phyloP scores from a whole-genome alignment of 306 rosid genomes.

The Castanea mollissima region DNA sequence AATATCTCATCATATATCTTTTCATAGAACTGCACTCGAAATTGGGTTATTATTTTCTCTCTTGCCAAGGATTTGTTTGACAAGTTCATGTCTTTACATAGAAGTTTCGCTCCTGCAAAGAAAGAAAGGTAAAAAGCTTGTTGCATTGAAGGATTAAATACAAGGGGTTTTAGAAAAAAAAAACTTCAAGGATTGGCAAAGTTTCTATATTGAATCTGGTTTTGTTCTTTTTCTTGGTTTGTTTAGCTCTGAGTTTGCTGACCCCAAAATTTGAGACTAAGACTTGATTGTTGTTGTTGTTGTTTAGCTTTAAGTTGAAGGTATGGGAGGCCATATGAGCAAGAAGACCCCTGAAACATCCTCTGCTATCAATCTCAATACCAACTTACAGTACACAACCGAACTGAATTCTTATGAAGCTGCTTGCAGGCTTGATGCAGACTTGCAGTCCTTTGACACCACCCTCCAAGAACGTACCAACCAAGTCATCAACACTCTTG shows the following conservation, averaged over 20 bases:
- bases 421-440: conserved; percentile 74
- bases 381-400: conserved; percentile 50
- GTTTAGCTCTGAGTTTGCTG: conserved; percentile 19
- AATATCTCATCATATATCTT: not conserved
- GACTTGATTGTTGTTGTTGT: conserved; percentile 16
- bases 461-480: conserved; percentile 70
- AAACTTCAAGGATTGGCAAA: conserved; percentile 4
- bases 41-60: conserved; percentile 4
- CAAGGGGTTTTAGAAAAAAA: not conserved
- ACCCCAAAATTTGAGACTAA: too few relatives aligned
- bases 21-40: conserved; percentile 3
- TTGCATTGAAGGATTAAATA: not conserved
- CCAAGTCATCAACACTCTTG: conserved; percentile 74
- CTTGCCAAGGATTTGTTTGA: conserved; percentile 1
- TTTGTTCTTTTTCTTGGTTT: conserved; percentile 8
- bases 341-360: conserved; percentile 55
- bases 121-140: not conserved
- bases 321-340: conserved; percentile 85
- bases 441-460: conserved; percentile 69
- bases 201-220: conserved; percentile 31
- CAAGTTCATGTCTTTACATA: not conserved
- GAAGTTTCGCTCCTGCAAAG: not conserved
- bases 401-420: conserved; percentile 78
- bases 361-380: conserved; percentile 30
- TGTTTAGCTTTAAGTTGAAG: conserved; percentile 33